phyloP scores from a whole-genome alignment of 2,329 filamentous ascomycete species.

The Aspergillus luchuensis region DNA sequence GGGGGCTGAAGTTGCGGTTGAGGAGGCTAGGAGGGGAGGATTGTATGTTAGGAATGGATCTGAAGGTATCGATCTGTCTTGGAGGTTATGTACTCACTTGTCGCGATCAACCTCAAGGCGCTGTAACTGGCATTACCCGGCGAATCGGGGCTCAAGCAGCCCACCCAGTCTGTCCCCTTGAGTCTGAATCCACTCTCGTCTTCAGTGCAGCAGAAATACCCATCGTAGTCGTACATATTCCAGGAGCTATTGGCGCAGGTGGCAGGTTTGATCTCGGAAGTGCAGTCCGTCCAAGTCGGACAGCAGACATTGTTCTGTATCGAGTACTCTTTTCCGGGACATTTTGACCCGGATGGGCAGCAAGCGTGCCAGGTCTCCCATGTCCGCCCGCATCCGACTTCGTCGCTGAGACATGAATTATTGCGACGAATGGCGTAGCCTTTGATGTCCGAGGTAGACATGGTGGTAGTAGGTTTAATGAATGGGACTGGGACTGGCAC shows the following conservation, averaged over 20 bases:
- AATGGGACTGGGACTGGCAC: no score
- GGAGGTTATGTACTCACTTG: background rate
- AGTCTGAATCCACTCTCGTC: background rate
- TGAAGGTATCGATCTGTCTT: no score
- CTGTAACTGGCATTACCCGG: background rate
- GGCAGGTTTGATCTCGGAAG: background rate
- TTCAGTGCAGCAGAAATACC: conserved; percentile 3
- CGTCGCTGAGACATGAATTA: conserved; percentile 4
- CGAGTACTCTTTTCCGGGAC: background rate
- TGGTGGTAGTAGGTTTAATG: background rate
- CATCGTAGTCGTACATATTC: conserved; percentile 3
- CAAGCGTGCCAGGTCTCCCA: conserved; percentile 6
- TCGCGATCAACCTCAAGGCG: background rate
- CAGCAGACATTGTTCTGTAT: conserved; percentile 9
- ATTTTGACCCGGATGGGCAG: conserved; percentile 3
- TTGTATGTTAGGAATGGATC: background rate
- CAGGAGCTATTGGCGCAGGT: background rate
- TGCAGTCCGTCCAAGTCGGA: conserved; percentile 6
- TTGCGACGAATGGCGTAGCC: conserved; percentile 6
- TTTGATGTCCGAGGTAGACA: background rate
- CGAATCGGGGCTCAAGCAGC: background rate
- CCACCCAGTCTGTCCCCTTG: background rate
- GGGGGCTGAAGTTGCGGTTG: background rate
- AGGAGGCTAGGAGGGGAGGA: background rate
- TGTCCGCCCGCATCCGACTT: conserved; percentile 3